Percentiles rank a stretch among this genome's conserved stretches.
Evolutionary conservation across 305 asterid genomes (phyloP).

Genomic region (Petunia hybrid): DNA sequence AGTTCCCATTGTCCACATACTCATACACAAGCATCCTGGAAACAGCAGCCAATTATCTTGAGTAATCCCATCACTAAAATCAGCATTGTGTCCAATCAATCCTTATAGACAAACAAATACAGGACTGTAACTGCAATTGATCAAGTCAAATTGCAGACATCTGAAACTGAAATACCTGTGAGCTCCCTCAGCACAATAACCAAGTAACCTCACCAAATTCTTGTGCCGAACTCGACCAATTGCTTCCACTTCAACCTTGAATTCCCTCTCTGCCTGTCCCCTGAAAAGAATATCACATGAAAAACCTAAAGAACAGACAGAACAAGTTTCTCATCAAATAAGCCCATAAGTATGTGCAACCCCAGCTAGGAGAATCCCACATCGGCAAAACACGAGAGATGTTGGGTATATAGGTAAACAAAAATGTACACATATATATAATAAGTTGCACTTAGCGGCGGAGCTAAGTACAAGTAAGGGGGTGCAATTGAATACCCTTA

Average conservation of each 20-base stretch:
- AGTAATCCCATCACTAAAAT: conserved; percentile 3
- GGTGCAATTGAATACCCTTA: too few relatives aligned
- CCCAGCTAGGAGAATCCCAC: neutral
- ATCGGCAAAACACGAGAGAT: too few relatives aligned
- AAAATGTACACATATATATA: too few relatives aligned
- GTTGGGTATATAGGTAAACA: too few relatives aligned
- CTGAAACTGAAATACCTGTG: conserved; percentile 56
- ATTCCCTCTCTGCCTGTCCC: conserved; percentile 96
- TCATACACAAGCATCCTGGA: conserved; percentile 92
- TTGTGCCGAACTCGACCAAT: conserved; percentile 93
- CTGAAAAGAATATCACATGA: conserved; percentile 45
- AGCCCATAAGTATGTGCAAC: neutral
- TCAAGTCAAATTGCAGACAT: neutral
- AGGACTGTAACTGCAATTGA: neutral
- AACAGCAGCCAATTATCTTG: neutral
- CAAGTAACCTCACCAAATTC: conserved; percentile 92
- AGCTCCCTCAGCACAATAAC: conserved; percentile 94
- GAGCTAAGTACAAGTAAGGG: too few relatives aligned
- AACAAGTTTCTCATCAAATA: conserved; percentile 2
- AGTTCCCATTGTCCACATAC: conserved; percentile 85
- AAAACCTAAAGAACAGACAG: neutral
- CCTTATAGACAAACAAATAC: neutral
- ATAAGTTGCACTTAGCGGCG: too few relatives aligned
- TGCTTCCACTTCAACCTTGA: conserved; percentile 95
- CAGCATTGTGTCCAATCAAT: neutral